These are phyloP conservation scores for Zanthoxylum bungeanum DNA, from an alignment of 345 rosid species.

Conservation along the genomic window DNA sequence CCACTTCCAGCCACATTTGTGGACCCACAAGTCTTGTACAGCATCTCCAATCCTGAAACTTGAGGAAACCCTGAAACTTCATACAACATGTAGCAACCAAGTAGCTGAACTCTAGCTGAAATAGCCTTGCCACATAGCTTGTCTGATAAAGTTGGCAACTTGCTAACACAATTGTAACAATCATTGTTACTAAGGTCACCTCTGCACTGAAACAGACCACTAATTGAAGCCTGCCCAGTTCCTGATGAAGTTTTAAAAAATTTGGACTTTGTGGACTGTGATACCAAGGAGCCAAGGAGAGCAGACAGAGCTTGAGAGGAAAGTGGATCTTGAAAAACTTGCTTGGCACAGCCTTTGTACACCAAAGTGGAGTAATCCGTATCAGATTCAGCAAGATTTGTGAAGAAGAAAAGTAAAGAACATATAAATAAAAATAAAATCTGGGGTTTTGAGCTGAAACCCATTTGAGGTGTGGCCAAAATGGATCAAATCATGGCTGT, in stretches of 20 bases:
- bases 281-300: slow-evolving; percentile 74
- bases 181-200: slow-evolving; percentile 75
- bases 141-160: slow-evolving; percentile 66
- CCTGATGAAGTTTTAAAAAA: slow-evolving; percentile 86
- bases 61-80: no score
- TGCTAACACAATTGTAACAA: slow-evolving; percentile 90
- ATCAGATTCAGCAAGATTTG: no score
- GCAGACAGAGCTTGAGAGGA: slow-evolving; percentile 88
- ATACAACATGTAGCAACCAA: no score
- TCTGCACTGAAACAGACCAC: slow-evolving; percentile 92
- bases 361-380: no score
- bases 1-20: no score
- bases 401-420: slow-evolving; percentile 25
- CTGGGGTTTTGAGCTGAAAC: slow-evolving; percentile 35
- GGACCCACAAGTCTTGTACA: no score
- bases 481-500: slow-evolving; percentile 59
- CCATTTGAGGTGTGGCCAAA: slow-evolving; percentile 35
- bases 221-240: slow-evolving; percentile 62
- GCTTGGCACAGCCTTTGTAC: no score
- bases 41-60: no score
- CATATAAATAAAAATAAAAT: slow-evolving; percentile 21
- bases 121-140: slow-evolving; percentile 72
- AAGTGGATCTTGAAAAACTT: slow-evolving; percentile 70
- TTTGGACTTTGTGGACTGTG: slow-evolving; percentile 73
- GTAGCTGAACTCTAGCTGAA: slow-evolving; percentile 80